Conservation (phyloP, 176 grass and related monocot genomes). For the Thalia dealbata region DNA sequence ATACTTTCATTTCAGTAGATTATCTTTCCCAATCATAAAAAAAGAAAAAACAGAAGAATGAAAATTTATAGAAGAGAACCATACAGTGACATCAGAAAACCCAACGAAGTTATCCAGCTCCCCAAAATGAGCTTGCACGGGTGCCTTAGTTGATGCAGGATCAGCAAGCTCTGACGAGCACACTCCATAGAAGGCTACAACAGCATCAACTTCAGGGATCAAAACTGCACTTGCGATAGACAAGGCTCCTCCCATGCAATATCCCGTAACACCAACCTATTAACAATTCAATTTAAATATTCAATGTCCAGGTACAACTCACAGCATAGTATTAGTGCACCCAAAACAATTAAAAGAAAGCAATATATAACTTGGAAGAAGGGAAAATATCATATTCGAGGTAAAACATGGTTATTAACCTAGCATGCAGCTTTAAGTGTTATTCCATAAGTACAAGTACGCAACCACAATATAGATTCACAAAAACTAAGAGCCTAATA, state of each 20-base stretch:
- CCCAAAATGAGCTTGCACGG: constrained; percentile 83
- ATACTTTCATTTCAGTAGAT: not conserved
- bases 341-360: not conserved
- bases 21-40: not conserved
- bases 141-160: constrained; percentile 70
- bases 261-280: constrained; percentile 92
- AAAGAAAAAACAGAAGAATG: not conserved
- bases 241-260: constrained; percentile 86
- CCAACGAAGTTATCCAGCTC: constrained; percentile 72
- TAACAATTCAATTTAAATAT: not conserved
- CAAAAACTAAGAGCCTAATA: too few relatives aligned
- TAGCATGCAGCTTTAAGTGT: too few relatives aligned
- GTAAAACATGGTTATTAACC: too few relatives aligned
- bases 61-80: constrained; percentile 9
- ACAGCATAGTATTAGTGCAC: not conserved
- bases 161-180: constrained; percentile 74
- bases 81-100: constrained; percentile 82
- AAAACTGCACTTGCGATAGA: constrained; percentile 83
- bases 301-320: not conserved
- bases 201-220: constrained; percentile 85
- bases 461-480: too few relatives aligned
- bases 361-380: not conserved
- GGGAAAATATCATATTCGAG: too few relatives aligned
- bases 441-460: too few relatives aligned
- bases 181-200: constrained; percentile 85